These are phyloP conservation scores for Cordyceps pruinosa DNA, from an alignment of 2,329 filamentous ascomycete genomes.

Conservation along the genomic window DNA sequence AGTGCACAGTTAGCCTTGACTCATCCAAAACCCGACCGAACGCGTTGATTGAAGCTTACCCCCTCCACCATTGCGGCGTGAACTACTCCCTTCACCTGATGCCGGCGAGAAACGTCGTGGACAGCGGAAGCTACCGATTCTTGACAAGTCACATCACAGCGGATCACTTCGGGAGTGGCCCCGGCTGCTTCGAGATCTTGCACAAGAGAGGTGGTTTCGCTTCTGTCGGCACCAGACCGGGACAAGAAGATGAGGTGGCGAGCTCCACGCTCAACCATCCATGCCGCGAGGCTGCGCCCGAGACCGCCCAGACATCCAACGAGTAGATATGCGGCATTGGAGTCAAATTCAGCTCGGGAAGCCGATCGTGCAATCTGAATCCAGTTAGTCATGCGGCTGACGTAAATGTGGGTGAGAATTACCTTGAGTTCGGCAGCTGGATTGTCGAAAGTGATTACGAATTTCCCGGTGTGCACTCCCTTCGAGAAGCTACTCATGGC, in stretches of 20 bases:
- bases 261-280: constrained; percentile 21
- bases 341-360: constrained; percentile 6
- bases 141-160: constrained; percentile 24
- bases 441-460: constrained; percentile 21
- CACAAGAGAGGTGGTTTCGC: constrained; percentile 14
- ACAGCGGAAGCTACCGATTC: constrained; percentile 19
- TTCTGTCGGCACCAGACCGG: constrained; percentile 19
- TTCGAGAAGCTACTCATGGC: constrained; percentile 31
- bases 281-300: constrained; percentile 19
- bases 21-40: too few relatives aligned
- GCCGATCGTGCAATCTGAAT: constrained; percentile 16
- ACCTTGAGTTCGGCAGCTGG: constrained; percentile 7
- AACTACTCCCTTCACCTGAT: constrained; percentile 26
- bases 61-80: constrained; percentile 32
- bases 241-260: constrained; percentile 24
- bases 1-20: constrained; percentile 4
- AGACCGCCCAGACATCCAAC: constrained; percentile 24
- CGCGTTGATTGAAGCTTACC: too few relatives aligned
- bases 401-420: too few relatives aligned
- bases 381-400: background rate
- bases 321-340: constrained; percentile 21
- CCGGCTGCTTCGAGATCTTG: constrained; percentile 17
- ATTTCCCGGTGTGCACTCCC: constrained; percentile 32
- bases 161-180: constrained; percentile 17
- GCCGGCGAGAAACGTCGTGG: constrained; percentile 1